Percentiles rank a stretch among this genome's conserved stretches.
These are phyloP conservation scores for Bjerkandera adusta DNA, from an alignment of 1,284 basidiomycete genomes.

Conservation along the genomic window DNA sequence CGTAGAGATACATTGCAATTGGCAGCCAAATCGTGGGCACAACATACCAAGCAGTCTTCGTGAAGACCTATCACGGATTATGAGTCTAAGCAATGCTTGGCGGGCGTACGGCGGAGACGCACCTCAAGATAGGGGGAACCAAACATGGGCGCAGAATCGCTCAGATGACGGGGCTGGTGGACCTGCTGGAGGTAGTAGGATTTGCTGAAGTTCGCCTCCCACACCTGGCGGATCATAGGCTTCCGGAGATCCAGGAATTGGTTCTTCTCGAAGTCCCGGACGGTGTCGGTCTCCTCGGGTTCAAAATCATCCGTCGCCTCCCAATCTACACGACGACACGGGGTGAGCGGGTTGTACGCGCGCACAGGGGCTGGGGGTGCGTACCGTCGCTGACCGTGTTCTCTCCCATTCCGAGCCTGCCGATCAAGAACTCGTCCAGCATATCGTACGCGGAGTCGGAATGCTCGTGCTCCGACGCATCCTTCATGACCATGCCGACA, in stretches of 20 bases:
- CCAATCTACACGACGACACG: constrained; percentile 58
- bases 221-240: constrained; percentile 85
- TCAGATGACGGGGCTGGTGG: constrained; percentile 91
- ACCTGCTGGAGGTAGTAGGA: constrained; percentile 96
- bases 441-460: constrained; percentile 92
- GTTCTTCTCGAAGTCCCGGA: constrained; percentile 81
- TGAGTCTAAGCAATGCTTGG: neutral
- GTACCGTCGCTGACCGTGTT: constrained; percentile 76
- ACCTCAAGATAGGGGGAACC: constrained; percentile 83
- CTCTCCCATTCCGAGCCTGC: constrained; percentile 76
- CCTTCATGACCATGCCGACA: constrained; percentile 80
- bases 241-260: constrained; percentile 91
- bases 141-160: constrained; percentile 87
- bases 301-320: constrained; percentile 85
- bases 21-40: constrained; percentile 93
- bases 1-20: constrained; percentile 79
- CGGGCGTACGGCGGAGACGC: constrained; percentile 17
- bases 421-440: constrained; percentile 85
- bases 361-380: constrained; percentile 26
- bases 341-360: neutral
- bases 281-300: constrained; percentile 82
- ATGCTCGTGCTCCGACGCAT: constrained; percentile 88
- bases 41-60: constrained; percentile 92
- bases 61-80: constrained; percentile 56
- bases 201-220: constrained; percentile 86